Evolutionary conservation across 2,329 filamentous ascomycete genomes (phyloP), one percentile per base, ranked within the genome.

Genomic region (Trichoderma cornu-damae): DNA sequence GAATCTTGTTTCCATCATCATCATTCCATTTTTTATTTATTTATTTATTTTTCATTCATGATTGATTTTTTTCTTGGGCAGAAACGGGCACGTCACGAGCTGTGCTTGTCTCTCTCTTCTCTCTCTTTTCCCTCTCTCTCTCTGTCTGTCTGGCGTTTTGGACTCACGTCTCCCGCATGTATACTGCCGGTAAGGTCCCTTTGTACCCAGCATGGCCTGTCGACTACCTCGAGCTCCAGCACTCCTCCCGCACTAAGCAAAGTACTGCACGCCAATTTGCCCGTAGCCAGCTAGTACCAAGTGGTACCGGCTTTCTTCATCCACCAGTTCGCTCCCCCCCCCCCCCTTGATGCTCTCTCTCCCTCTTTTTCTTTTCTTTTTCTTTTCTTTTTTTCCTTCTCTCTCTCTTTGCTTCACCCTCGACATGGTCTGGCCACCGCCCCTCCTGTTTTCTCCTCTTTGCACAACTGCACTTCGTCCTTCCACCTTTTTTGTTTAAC

Each of bases 31-130:
- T n/a, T n/a, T n/a, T n/a, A n/a, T n/a, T n/a, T n/a, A n/a, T n/a
- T n/a, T n/a, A n/a, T n/a, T n/a, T n/a, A n/a, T n/a, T n/a, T n/a
- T n/a, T n/a, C n/a, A n/a, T n/a, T n/a, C n/a, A n/a, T n/a, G n/a
- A n/a, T n/a, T n/a, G n/a, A n/a, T n/a, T n/a, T n/a, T n/a, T n/a
- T n/a, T n/a, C n/a, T n/a, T n/a, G n/a, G n/a, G 26, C 18, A 43
- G 35, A 42, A 43, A 48, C 34, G 50, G 49, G 22, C 43, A 49
- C 48, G 43, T 34, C 50, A 43, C 57, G 42, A 48, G 38, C 32
- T 38, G 53, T 59, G 50, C 43, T 59, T 56, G 30, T 26, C 40
- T n/a, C 46, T 30, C 28, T 30, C 28, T 9, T 30, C 28, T 30
- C 28, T n/a, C 28, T 30, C 28, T 30, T 8, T 28, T 28, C 26